Evolutionary conservation across 108 stramenopile genomes (phyloP).

Genomic region (Pseudonitzschia pungens): DNA sequence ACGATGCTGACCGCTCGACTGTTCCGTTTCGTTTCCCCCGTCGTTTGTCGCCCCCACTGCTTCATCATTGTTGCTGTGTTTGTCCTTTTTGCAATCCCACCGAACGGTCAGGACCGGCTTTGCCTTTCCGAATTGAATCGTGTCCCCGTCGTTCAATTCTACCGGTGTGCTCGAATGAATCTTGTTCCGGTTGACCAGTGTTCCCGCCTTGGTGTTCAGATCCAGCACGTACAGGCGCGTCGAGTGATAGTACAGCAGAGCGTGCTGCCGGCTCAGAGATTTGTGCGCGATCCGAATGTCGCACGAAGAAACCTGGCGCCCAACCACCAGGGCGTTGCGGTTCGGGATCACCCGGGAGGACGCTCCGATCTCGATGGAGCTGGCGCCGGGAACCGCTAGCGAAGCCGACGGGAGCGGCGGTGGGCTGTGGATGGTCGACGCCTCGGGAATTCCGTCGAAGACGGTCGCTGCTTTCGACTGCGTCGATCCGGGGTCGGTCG

Average conservation of each 20-base stretch:
- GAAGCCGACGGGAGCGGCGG: neutral
- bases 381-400: neutral
- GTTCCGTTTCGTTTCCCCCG: neutral
- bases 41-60: neutral
- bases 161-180: constrained; percentile 13
- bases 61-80: neutral
- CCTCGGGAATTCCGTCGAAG: constrained; percentile 15
- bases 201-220: constrained; percentile 19
- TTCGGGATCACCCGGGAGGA: constrained; percentile 13
- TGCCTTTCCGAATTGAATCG: constrained; percentile 30
- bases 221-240: constrained; percentile 15
- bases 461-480: neutral
- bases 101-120: constrained; percentile 24
- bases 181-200: constrained; percentile 17
- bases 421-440: neutral
- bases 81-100: neutral
- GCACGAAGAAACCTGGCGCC: constrained; percentile 55
- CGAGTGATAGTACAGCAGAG: constrained; percentile 48
- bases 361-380: constrained; percentile 1
- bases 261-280: constrained; percentile 62
- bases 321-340: constrained; percentile 41
- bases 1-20: neutral
- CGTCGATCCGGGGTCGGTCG: neutral
- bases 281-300: constrained; percentile 68
- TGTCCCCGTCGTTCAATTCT: constrained; percentile 20